These are phyloP conservation scores for Coemansia sp. DNA, from an alignment of 192 early-diverging fungal species.

Conservation along the genomic window DNA sequence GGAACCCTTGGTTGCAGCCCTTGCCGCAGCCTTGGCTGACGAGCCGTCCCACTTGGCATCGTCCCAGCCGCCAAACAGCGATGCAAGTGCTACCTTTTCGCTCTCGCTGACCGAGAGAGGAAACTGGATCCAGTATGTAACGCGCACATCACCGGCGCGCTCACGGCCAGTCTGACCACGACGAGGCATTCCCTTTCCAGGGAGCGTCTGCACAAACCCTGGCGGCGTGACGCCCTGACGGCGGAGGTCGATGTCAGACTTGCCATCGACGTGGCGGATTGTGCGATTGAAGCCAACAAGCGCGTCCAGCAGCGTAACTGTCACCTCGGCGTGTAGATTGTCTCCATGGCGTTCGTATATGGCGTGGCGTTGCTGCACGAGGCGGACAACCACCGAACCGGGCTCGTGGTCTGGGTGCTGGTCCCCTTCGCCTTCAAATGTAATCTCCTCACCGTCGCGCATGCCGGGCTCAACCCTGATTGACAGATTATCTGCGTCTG, in stretches of 20 bases:
- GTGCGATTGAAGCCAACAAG: conserved; percentile 77
- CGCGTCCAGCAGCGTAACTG: conserved; percentile 74
- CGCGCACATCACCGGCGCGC: conserved; percentile 67
- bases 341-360: conserved; percentile 75
- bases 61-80: conserved; percentile 15
- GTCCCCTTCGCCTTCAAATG: conserved; percentile 88
- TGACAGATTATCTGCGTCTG: conserved; percentile 77
- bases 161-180: conserved; percentile 11
- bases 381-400: conserved; percentile 82
- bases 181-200: conserved; percentile 88
- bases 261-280: conserved; percentile 79
- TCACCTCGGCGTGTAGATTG: conserved; percentile 73
- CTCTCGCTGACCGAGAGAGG: conserved; percentile 52
- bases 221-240: conserved; percentile 58
- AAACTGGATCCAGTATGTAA: conserved; percentile 85
- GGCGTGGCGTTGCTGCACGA: conserved; percentile 69
- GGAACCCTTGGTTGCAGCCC: neutral
- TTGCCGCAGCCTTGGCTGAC: conserved; percentile 4
- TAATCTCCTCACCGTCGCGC: conserved; percentile 67
- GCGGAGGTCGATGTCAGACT: conserved; percentile 61
- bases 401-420: conserved; percentile 86
- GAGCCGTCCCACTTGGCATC: conserved; percentile 30
- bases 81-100: conserved; percentile 15
- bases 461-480: conserved; percentile 84
- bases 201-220: conserved; percentile 78